Conservation (phyloP, 306 rosid species). For the Parietaria judaica region DNA sequence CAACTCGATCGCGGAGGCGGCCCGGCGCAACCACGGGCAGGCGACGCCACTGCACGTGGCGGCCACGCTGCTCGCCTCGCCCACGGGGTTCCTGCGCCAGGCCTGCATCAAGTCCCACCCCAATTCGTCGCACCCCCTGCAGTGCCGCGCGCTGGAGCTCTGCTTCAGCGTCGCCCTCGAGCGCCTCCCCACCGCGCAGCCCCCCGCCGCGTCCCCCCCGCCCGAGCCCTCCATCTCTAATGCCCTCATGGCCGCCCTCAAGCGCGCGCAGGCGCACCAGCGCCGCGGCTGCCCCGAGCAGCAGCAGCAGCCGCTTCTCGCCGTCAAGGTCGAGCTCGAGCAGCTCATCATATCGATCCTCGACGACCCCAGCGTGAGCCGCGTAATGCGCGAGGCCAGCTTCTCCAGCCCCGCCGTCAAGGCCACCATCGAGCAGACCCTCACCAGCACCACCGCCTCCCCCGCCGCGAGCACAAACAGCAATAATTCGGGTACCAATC, state of each 20-base stretch:
- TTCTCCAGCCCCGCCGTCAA: slow-evolving; percentile 91
- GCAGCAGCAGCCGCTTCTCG: slow-evolving; percentile 90
- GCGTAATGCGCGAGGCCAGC: slow-evolving; percentile 95
- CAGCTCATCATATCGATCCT: slow-evolving; percentile 89
- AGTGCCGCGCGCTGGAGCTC: slow-evolving; percentile 92
- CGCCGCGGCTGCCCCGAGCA: slow-evolving; percentile 96
- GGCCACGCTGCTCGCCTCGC: slow-evolving; percentile 66
- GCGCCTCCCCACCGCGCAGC: slow-evolving; percentile 82
- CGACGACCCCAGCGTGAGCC: slow-evolving; percentile 92
- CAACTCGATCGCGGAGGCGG: slow-evolving; percentile 87
- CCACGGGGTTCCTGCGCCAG: slow-evolving; percentile 75
- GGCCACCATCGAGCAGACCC: slow-evolving; percentile 72
- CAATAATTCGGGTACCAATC: slow-evolving; percentile 19
- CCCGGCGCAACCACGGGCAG: slow-evolving; percentile 87
- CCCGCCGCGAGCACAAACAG: slow-evolving; percentile 25
- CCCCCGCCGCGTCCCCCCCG: slow-evolving; percentile 43
- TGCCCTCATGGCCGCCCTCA: slow-evolving; percentile 89
- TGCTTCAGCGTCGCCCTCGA: slow-evolving; percentile 94
- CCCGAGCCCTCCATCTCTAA: slow-evolving; percentile 86
- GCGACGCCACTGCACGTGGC: slow-evolving; percentile 98
- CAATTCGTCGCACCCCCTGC: slow-evolving; percentile 91
- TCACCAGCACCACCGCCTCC: slow-evolving; percentile 39
- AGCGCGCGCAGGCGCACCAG: slow-evolving; percentile 96
- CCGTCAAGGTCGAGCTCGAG: slow-evolving; percentile 89
- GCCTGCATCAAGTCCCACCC: slow-evolving; percentile 97